Percentiles rank a stretch among this genome's conserved stretches.
These are phyloP conservation scores for Fusarium sp. DNA, from an alignment of 2,329 filamentous ascomycete species.

Conservation along the genomic window DNA sequence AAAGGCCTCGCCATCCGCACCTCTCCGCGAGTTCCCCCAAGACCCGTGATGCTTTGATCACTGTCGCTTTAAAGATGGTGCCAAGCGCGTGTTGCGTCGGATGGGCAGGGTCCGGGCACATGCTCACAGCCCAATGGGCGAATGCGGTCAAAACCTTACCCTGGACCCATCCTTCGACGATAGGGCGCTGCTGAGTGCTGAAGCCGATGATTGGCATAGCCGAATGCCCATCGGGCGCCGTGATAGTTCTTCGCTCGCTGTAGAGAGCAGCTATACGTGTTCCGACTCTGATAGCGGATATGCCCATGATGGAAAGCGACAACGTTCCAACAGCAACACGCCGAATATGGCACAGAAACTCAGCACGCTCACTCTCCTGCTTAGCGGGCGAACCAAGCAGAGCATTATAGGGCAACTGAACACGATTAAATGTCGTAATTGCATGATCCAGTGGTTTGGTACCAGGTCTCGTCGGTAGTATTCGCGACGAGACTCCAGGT, in stretches of 20 bases:
- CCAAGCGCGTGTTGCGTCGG: neutral
- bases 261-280: neutral
- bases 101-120: neutral
- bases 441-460: neutral
- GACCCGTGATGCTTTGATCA: neutral
- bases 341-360: neutral
- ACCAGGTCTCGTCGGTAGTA: neutral
- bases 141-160: neutral
- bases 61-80: neutral
- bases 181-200: slow-evolving; percentile 5
- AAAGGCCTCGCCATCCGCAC: slow-evolving; percentile 8
- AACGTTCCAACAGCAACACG: neutral
- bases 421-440: neutral
- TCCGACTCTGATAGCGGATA: neutral
- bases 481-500: neutral
- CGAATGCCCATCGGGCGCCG: neutral
- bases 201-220: neutral
- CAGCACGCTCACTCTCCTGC: neutral
- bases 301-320: neutral
- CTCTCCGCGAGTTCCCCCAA: neutral
- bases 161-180: neutral
- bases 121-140: neutral
- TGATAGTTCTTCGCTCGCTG: neutral
- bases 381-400: neutral
- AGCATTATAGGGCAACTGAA: neutral